Base-by-base conservation (phyloP, 2,329 filamentous ascomycete species). In the Penicillium sp. region DNA sequence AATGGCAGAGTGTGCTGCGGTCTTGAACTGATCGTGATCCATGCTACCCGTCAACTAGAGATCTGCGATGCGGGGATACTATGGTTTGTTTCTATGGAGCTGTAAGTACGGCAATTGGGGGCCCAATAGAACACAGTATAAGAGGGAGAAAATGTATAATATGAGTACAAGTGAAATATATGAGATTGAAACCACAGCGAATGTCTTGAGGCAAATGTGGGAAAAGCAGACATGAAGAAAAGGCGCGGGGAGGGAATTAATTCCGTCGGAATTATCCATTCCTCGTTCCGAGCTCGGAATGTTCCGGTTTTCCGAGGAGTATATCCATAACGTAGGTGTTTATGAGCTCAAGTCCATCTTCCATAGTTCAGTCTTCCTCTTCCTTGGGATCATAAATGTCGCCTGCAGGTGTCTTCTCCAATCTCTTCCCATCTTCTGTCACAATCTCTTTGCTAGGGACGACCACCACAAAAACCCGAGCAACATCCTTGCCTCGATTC, bases 1-100 rank as follows among this genome's bases (percentile, higher is more conserved):
- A 69, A 96, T 85, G 58, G 88, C 88, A 55, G 86, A 83, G 61
- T 90, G 84, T 43, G 90, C 92, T 61, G 90, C 90, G 58, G 85
- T 78, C 61, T 86, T 83, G 74, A 96, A 97, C 67, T 93, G 84
- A 54, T 87, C 79, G 29, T 87, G 85, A 69, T 96, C 86, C 92
- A 96, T 96, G 18, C 47, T 58, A 38, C 39, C 22, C 38, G 47
- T 24, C 35, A 43, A 40, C 16, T 24, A 32, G 37, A 14, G 43
- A 44, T 54, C 34, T 48, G 43, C 50, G 34, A 38, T 8, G 50
- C 42, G 43, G 50, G 50, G 50, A 35, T 29, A 51, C 13, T 10
- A n/a, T n/a, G n/a, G n/a, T 5, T 4, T 9, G 32, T 50, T 22
- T 14, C 14, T 34, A 9, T 24, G 14, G 20, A 26, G 20, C 13